Conservation (phyloP, 331 rosid species). For the Ulmus americana region DNA sequence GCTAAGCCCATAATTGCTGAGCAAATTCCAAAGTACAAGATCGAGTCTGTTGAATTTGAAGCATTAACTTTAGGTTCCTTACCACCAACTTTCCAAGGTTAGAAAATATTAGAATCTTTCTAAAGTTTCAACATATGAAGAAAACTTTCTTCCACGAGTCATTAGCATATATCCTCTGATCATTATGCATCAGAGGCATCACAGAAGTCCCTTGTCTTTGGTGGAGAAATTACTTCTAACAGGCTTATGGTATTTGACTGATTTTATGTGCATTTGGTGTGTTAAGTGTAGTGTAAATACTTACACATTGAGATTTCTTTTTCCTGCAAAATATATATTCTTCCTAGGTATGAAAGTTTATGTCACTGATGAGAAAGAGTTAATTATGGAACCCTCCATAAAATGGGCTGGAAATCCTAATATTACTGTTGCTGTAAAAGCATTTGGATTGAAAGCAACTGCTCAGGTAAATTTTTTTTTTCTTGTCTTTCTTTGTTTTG, state of each 20-base stretch:
- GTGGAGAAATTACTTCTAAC: too few relatives aligned
- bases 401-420: conserved; percentile 97
- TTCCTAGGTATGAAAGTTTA: conserved; percentile 76
- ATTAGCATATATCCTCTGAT: not conserved
- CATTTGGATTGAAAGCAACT: conserved; percentile 89
- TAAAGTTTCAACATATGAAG: conserved; percentile 4
- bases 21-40: conserved; percentile 71
- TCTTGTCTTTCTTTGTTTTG: not conserved
- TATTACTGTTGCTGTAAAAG: conserved; percentile 58
- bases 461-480: conserved; percentile 46
- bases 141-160: not conserved
- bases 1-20: conserved; percentile 78
- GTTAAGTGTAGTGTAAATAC: not conserved
- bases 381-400: conserved; percentile 81
- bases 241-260: too few relatives aligned
- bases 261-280: not conserved
- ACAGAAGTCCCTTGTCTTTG: too few relatives aligned
- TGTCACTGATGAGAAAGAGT: conserved; percentile 83
- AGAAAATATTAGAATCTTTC: conserved; percentile 13
- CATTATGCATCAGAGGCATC: too few relatives aligned
- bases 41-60: conserved; percentile 72
- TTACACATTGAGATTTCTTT: not conserved
- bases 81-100: conserved; percentile 95
- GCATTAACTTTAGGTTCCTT: conserved; percentile 64
- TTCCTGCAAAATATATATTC: not conserved